Evolutionary conservation across 495 filamentous ascomycete genomes (phyloP), one percentile per base, ranked within the genome.

Genomic region (Bombardia bombarda): DNA sequence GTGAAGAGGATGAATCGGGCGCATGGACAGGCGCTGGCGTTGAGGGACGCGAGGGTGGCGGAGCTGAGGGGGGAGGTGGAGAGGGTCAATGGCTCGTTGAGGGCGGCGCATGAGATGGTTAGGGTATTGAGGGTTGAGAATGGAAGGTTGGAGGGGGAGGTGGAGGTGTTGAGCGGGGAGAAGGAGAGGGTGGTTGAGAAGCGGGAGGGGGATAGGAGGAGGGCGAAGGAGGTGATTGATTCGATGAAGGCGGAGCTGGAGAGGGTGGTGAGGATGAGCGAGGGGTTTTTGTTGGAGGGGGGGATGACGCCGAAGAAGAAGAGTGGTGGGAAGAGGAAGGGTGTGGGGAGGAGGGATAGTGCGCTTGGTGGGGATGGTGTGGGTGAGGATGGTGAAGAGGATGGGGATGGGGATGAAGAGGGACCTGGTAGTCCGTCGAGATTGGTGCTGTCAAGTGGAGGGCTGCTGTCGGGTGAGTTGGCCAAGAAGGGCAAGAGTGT

Each of bases 181-280:
- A 69, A 66, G 9, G 32, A 30, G 10, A 44, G 38, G 18, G 45
- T 65, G 0, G 48, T 43, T 1, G 40, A 42, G 9, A 47, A 56
- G 33, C 57, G 68, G 7, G 70, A 75, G 39, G 68, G 67, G 42
- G 70, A 75, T 49, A 53, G 40, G 32, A 57, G 61, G 37, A 69
- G 69, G 1, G 68, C 68, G n/a, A 63, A 67, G 38, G 57, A 69
- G 20, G 75, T 76, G 16, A 72, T 77, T 1, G 71, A 78, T n/a
- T 58, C 55, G 21, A 68, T 72, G 50, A 63, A 63, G 48, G 61
- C 60, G 26, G 67, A 73, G 55, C 45, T 75, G 31, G 58, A 62
- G 43, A 32, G 58, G 3, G 61, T 65, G 5, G 20, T 61, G 41
- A 49, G 60, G 32, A 65, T 67, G 48, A 56, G 61, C 24, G 46